Percentiles rank a stretch among this genome's conserved stretches.
Conservation (phyloP, 2,329 filamentous ascomycete genomes). For the Rhinocladiella similis region DNA sequence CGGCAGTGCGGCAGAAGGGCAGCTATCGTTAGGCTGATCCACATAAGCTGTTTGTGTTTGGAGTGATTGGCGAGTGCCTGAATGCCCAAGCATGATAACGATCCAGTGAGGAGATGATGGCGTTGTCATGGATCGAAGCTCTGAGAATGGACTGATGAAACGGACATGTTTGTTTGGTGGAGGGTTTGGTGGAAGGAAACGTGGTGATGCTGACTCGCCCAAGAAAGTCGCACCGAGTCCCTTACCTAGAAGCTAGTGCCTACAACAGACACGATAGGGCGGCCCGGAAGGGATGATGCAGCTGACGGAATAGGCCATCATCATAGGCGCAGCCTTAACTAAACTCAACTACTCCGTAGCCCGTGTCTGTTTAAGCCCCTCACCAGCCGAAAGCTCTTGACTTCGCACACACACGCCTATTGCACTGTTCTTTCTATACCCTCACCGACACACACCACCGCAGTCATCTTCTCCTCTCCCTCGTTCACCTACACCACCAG, state of each 20-base stretch:
- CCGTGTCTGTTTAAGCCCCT: neutral
- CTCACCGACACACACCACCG: slow-evolving; percentile 1
- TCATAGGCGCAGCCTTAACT: neutral
- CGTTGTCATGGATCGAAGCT: slow-evolving; percentile 17
- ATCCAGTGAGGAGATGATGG: slow-evolving; percentile 4
- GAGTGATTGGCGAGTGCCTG: slow-evolving; percentile 21
- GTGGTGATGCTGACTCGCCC: neutral
- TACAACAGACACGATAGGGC: too few species aligned
- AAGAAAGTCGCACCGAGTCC: too few species aligned
- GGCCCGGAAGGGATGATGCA: neutral
- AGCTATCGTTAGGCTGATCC: neutral
- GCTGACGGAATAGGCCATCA: neutral
- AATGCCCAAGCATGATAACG: neutral
- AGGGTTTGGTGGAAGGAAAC: neutral
- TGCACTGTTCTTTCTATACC: neutral
- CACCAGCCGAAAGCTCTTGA: neutral
- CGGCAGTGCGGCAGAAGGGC: neutral
- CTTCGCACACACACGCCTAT: neutral
- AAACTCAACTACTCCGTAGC: neutral
- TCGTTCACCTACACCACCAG: neutral
- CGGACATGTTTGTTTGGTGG: neutral
- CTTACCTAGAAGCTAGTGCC: neutral
- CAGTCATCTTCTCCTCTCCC: slow-evolving; percentile 2
- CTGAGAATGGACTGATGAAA: neutral
- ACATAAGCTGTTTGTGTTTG: neutral